Conservation (phyloP, 1,284 basidiomycete species). For the Pseudozyma pruni region DNA sequence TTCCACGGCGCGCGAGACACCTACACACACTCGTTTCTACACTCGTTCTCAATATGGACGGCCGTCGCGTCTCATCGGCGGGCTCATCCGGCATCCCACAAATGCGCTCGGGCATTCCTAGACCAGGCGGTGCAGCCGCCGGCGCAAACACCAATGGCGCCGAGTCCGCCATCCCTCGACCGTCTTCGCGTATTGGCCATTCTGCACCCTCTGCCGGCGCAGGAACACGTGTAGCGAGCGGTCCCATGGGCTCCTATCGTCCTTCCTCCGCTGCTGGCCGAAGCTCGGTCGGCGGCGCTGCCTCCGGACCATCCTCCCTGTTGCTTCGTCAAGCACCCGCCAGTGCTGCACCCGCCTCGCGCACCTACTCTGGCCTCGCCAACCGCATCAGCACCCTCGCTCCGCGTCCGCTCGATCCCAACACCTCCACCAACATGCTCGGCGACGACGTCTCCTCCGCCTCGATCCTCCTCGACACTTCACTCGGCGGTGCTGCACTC, state of each 20-base stretch:
- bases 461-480: conserved; percentile 32
- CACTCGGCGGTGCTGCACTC: conserved; percentile 7
- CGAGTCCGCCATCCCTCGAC: conserved; percentile 31
- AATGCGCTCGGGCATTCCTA: conserved; percentile 41
- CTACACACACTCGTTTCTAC: neutral
- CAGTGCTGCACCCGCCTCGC: conserved; percentile 25
- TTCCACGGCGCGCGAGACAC: too few relatives aligned
- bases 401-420: conserved; percentile 27
- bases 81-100: conserved; percentile 38
- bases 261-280: conserved; percentile 15
- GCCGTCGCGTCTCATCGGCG: conserved; percentile 21
- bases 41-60: conserved; percentile 16
- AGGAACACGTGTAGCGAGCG: conserved; percentile 8
- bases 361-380: conserved; percentile 33
- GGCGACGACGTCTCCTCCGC: conserved; percentile 27
- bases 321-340: conserved; percentile 26
- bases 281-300: conserved; percentile 11
- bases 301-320: conserved; percentile 4
- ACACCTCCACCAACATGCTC: conserved; percentile 25
- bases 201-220: neutral
- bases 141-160: neutral
- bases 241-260: conserved; percentile 43
- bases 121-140: conserved; percentile 21
- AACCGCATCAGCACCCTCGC: conserved; percentile 37
- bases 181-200: conserved; percentile 27